Evolutionary conservation across 2,329 filamentous ascomycete genomes (phyloP).

Genomic region (Diatrype stigma): DNA sequence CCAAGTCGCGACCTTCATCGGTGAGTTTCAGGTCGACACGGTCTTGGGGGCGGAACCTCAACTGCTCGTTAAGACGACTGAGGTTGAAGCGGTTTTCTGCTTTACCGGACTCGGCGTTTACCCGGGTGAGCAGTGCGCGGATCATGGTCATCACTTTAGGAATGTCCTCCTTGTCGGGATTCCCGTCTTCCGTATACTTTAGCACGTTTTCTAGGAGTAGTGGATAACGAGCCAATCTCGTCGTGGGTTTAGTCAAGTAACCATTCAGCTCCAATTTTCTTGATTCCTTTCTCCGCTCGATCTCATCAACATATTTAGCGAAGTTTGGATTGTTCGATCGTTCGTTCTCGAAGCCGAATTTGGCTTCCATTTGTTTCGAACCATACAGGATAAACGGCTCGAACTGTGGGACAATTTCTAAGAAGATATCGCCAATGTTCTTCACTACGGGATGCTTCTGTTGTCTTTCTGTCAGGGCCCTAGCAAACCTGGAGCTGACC

Average conservation of each 20-base stretch:
- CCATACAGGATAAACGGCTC: constrained; percentile 96
- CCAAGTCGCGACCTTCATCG: constrained; percentile 85
- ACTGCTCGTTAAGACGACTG: constrained; percentile 82
- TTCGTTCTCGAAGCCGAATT: constrained; percentile 97
- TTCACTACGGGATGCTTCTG: constrained; percentile 85
- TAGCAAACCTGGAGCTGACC: constrained; percentile 85
- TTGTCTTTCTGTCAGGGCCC: constrained; percentile 83
- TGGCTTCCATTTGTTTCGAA: constrained; percentile 90
- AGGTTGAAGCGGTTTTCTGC: constrained; percentile 97
- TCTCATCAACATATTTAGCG: constrained; percentile 89
- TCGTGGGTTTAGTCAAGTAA: constrained; percentile 96
- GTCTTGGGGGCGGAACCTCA: constrained; percentile 86
- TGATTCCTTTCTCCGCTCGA: constrained; percentile 92
- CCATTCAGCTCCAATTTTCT: constrained; percentile 95
- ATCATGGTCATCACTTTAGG: constrained; percentile 85
- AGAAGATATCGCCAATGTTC: constrained; percentile 89
- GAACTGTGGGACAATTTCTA: constrained; percentile 88
- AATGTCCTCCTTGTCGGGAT: constrained; percentile 85
- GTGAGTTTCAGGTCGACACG: constrained; percentile 91
- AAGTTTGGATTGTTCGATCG: constrained; percentile 82
- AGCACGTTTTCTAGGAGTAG: constrained; percentile 85
- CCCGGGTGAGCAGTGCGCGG: constrained; percentile 77
- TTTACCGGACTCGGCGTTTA: constrained; percentile 94
- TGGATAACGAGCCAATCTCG: constrained; percentile 88
- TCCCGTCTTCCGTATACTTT: constrained; percentile 87